These are phyloP conservation scores for Helicocarpus griseus DNA, from an alignment of 2,329 filamentous ascomycete genomes.

Conservation along the genomic window DNA sequence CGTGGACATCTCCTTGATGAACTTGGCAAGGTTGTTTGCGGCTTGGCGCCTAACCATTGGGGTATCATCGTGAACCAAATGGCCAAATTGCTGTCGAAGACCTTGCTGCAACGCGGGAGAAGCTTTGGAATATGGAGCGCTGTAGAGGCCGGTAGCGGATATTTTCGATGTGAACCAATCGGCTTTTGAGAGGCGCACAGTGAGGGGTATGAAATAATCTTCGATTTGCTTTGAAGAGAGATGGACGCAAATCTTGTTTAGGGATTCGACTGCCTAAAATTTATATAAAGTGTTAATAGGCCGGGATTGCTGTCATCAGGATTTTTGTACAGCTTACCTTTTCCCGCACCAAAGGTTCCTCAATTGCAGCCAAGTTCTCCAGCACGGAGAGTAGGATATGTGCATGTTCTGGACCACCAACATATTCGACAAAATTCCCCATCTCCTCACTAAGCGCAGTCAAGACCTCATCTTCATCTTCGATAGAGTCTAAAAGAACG, in stretches of 20 bases:
- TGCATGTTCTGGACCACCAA: slow-evolving; percentile 84
- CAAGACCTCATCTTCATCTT: slow-evolving; percentile 97
- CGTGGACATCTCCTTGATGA: slow-evolving; percentile 92
- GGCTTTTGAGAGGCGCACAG: slow-evolving; percentile 91
- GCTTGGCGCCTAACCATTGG: slow-evolving; percentile 97
- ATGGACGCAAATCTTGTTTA: slow-evolving; percentile 97
- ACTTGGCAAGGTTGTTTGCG: slow-evolving; percentile 92
- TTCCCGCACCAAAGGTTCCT: slow-evolving; percentile 93
- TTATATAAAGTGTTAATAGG: not conserved
- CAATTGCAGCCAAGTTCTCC: slow-evolving; percentile 96
- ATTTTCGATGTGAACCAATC: slow-evolving; percentile 99
- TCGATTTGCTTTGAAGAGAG: slow-evolving; percentile 88
- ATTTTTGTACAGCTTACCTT: slow-evolving; percentile 58
- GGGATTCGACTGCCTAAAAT: slow-evolving; percentile 82
- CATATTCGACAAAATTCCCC: slow-evolving; percentile 93
- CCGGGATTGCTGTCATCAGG: not conserved
- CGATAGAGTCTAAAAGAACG: slow-evolving; percentile 81
- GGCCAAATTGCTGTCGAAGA: slow-evolving; percentile 81
- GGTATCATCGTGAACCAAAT: slow-evolving; percentile 94
- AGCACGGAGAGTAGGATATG: slow-evolving; percentile 94
- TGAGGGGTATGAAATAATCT: slow-evolving; percentile 93
- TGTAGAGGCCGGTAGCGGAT: slow-evolving; percentile 92
- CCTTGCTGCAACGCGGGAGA: slow-evolving; percentile 79
- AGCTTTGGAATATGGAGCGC: slow-evolving; percentile 84
- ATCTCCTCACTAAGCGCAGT: slow-evolving; percentile 96